Base-by-base conservation (phyloP, 2,329 filamentous ascomycete species). In the Calonectria fujianensis region DNA sequence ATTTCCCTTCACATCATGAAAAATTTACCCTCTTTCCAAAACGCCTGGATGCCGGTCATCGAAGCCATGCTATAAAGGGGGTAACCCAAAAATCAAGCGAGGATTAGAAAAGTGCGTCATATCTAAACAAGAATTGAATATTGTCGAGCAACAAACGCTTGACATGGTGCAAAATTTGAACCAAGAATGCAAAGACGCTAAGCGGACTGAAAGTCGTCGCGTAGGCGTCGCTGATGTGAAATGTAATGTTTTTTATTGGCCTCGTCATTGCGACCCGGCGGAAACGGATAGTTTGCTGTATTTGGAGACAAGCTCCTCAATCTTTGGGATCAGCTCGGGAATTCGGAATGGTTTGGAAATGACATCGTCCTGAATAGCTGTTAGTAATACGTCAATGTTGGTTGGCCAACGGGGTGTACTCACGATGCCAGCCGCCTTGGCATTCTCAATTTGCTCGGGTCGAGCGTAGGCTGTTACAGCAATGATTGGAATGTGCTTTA, bases 401-500 rank as follows among this genome's bases (percentile, higher is more conserved):
- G 18, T 11, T 51, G 18, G 18, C 39, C 24, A 27, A 8, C n/a
- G 41, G 13, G 5, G 9, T 29, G 72, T 54, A 88, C 91, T 87
- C 85, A 93, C 93, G 86, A 96, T 95, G 48, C 94, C 94, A 29
- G 93, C 93, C 70, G 90, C 88, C 81, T 94, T 90, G 69, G 94
- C 94, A 77, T 90, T 92, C 77, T 91, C 89, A 74, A 95, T 93
- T 84, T 96, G 94, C 86, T 95, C 93, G 6, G 91, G 90, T 81
- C 94, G 88, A 48, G 94, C 94, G 83, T 96, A 96, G 2, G 94
- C 94, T 48, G 94, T 96, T n/a, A 94, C 93, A n/a, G 93, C 94
- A 78, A 95, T 94, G 78, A 95, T 94, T 3, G 94, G 93, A n/a
- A 95, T 91, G 80, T 95, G 93, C 65, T 88, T 86, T 24, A 89